Evolutionary conservation across 306 rosid species (phyloP).

Genomic region (Sesbania bispinosa): DNA sequence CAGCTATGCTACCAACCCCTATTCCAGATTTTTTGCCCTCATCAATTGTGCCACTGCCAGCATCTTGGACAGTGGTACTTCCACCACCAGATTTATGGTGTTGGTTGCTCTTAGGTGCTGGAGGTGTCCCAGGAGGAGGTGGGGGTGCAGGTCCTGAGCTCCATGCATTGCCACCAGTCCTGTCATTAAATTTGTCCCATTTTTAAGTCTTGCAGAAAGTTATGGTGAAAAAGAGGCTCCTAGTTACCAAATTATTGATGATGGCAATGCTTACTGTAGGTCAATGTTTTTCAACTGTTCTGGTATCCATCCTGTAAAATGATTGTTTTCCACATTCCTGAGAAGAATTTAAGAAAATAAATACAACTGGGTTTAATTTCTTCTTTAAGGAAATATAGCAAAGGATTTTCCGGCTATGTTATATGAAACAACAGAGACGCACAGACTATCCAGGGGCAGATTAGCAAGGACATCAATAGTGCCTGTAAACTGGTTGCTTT

Average conservation of each 20-base stretch:
- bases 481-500: constrained; percentile 90
- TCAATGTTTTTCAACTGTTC: constrained; percentile 62
- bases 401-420: constrained; percentile 10
- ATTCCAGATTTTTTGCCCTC: constrained; percentile 64
- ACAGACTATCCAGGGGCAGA: constrained; percentile 79
- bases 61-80: constrained; percentile 36
- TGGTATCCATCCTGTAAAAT: constrained; percentile 90
- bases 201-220: constrained; percentile 26
- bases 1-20: constrained; percentile 84
- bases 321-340: constrained; percentile 90
- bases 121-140: constrained; percentile 77
- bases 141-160: constrained; percentile 92
- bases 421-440: constrained; percentile 37
- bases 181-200: constrained; percentile 35
- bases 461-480: constrained; percentile 74
- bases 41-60: constrained; percentile 27
- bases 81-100: constrained; percentile 56
- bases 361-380: constrained; percentile 17
- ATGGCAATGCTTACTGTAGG: constrained; percentile 57
- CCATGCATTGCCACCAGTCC: constrained; percentile 76
- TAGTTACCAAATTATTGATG: constrained; percentile 17
- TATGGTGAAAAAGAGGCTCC: constrained; percentile 7
- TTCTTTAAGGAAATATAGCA: constrained; percentile 18
- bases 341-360: constrained; percentile 30
- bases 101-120: constrained; percentile 44